Evolutionary conservation across 2,329 filamentous ascomycete species (phyloP), one percentile per base, ranked within the genome.

Genomic region (Xylariomycetidae sp.): DNA sequence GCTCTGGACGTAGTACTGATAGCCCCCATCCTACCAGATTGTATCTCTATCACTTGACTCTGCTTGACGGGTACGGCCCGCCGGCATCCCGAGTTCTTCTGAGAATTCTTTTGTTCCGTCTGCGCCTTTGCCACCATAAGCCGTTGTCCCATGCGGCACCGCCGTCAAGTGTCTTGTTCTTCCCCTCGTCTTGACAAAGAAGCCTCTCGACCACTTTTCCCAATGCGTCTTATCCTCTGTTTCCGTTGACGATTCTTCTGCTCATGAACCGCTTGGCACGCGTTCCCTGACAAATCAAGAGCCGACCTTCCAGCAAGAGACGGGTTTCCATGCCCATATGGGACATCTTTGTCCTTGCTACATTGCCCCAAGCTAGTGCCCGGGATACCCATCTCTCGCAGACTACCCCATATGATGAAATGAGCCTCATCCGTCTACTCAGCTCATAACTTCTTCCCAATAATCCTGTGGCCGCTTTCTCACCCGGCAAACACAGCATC

Each of bases 21-120:
- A 42, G 23, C 26, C 25, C 15, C 27, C 27, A 35, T 36, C 40
- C 25, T 30, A 34, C 19, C 35, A 34, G 16, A 33, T 39, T 34
- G 11, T 33, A 39, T 27, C 36, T 26, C 25, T 28, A 41, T 40
- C 37, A 44, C 38, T 43, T 46, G 44, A 44, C 39, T n/a, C 35
- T 23, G 25, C 28, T 34, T 30, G 31, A 41, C 27, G 16, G 30
- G 33, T 25, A 36, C 37, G 26, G 36, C 20, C 25, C 40, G 19
- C 25, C 27, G 26, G 32, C 25, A 32, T 16, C 28, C 38, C 31
- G 25, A 41, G 22, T 29, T 23, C 30, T 26, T 27, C 35, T 42
- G 25, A 30, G 28, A 37, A 37, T 44, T 41, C 44, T 46, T 43
- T 44, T 44, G 34, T 38, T 40, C 36, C 11, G n/a, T 41, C 29